These are phyloP conservation scores for Skeletonema menzelii DNA, from an alignment of 108 stramenopile species.

Conservation along the genomic window DNA sequence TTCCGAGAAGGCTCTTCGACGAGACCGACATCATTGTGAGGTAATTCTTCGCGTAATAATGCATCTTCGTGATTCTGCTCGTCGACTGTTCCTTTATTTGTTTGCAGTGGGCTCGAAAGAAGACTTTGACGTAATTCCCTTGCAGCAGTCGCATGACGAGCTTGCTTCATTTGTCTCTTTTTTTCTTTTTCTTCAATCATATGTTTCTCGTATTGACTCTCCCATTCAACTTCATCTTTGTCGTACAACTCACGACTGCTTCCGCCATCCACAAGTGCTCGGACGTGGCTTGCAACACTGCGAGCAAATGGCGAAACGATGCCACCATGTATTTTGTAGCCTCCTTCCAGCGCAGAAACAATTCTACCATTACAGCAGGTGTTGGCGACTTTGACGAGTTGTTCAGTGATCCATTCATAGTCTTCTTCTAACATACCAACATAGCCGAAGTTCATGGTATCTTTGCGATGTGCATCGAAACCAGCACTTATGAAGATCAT, in stretches of 20 bases:
- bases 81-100: neutral
- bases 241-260: constrained; percentile 77
- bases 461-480: constrained; percentile 96
- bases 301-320: constrained; percentile 90
- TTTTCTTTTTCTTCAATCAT: constrained; percentile 85
- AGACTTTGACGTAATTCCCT: constrained; percentile 21
- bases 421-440: constrained; percentile 98
- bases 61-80: constrained; percentile 42
- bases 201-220: constrained; percentile 82
- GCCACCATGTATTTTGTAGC: constrained; percentile 94
- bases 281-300: constrained; percentile 86
- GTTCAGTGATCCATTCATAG: constrained; percentile 96
- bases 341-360: constrained; percentile 95
- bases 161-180: constrained; percentile 77
- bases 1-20: constrained; percentile 63
- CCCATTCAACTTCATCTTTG: constrained; percentile 77
- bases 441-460: constrained; percentile 93
- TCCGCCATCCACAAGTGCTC: constrained; percentile 83
- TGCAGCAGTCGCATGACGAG: constrained; percentile 53
- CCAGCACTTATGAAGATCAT: constrained; percentile 98
- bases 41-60: constrained; percentile 27
- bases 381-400: constrained; percentile 93
- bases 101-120: constrained; percentile 18
- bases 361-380: constrained; percentile 93
- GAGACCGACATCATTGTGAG: constrained; percentile 29